A percentile compares a stretch with the other conserved stretches of the same genome.
These are phyloP conservation scores for Nicotiana tomentosiformis DNA, from an alignment of 257 asterid species.

Conservation along the genomic window DNA sequence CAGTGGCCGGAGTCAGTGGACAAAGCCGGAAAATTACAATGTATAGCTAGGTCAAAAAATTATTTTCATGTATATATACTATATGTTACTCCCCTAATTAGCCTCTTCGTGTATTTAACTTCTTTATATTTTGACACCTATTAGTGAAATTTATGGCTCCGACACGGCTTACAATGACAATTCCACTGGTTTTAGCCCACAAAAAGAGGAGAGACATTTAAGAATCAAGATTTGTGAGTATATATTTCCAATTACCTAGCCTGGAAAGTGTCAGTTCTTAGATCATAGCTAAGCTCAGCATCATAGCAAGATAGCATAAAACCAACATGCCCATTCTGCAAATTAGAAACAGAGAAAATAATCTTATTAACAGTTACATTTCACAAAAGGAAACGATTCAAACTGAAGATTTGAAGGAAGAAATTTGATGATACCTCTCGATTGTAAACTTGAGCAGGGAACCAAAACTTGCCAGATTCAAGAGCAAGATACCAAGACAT, in stretches of 20 bases:
- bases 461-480: conserved; percentile 73
- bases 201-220: background rate
- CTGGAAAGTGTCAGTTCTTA: conserved; percentile 40
- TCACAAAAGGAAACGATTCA: background rate
- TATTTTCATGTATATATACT: too few relatives aligned
- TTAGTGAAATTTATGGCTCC: too few relatives aligned
- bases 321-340: conserved; percentile 73
- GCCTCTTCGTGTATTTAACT: too few relatives aligned
- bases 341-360: conserved; percentile 2
- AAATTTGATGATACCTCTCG: conserved; percentile 52
- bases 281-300: conserved; percentile 62
- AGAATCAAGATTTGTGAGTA: conserved; percentile 3
- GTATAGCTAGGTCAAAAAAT: too few relatives aligned
- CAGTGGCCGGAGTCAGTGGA: too few relatives aligned
- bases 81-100: too few relatives aligned
- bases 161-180: background rate
- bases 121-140: too few relatives aligned
- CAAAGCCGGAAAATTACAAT: too few relatives aligned
- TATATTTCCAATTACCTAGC: conserved; percentile 45
- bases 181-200: background rate
- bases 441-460: conserved; percentile 89
- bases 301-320: conserved; percentile 71
- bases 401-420: background rate
- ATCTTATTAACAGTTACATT: background rate
- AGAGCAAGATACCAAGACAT: conserved; percentile 76